These are phyloP conservation scores for Cyberlindnera misumaiensis DNA, from an alignment of 805 yeast genomes.

Conservation along the genomic window DNA sequence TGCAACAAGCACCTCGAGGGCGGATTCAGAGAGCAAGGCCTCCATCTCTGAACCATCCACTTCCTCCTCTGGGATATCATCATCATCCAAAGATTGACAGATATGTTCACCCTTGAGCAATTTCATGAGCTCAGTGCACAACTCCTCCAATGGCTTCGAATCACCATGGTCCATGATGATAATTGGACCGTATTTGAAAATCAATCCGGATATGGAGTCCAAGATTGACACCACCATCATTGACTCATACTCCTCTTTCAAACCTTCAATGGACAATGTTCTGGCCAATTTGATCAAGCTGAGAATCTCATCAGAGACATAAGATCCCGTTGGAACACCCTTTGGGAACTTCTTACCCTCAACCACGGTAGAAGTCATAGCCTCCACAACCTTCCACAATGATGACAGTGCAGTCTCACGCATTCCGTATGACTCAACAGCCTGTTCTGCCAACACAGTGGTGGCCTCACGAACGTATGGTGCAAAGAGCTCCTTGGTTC, in stretches of 20 bases:
- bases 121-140: conserved; percentile 66
- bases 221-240: conserved; percentile 74
- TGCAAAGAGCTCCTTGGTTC: conserved; percentile 76
- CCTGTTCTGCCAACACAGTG: conserved; percentile 58
- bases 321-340: conserved; percentile 56
- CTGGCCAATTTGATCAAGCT: conserved; percentile 62
- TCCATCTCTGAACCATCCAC: conserved; percentile 50
- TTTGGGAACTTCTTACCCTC: conserved; percentile 50
- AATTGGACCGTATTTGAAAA: conserved; percentile 63
- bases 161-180: conserved; percentile 57
- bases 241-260: conserved; percentile 78
- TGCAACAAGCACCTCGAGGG: conserved; percentile 77
- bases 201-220: conserved; percentile 64
- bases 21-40: conserved; percentile 74
- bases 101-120: conserved; percentile 78
- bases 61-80: conserved; percentile 46
- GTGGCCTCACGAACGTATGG: conserved; percentile 69
- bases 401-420: conserved; percentile 80
- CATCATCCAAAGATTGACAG: conserved; percentile 73
- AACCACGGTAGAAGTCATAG: conserved; percentile 50
- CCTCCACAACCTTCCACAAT: conserved; percentile 75
- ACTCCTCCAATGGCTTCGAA: conserved; percentile 51
- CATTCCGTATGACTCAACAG: conserved; percentile 83
- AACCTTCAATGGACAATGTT: conserved; percentile 49
- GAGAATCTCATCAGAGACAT: conserved; percentile 51